Evolutionary conservation across 2,329 filamentous ascomycete species (phyloP), one percentile per base, ranked within the genome.

Genomic region (Cercospora janseana): DNA sequence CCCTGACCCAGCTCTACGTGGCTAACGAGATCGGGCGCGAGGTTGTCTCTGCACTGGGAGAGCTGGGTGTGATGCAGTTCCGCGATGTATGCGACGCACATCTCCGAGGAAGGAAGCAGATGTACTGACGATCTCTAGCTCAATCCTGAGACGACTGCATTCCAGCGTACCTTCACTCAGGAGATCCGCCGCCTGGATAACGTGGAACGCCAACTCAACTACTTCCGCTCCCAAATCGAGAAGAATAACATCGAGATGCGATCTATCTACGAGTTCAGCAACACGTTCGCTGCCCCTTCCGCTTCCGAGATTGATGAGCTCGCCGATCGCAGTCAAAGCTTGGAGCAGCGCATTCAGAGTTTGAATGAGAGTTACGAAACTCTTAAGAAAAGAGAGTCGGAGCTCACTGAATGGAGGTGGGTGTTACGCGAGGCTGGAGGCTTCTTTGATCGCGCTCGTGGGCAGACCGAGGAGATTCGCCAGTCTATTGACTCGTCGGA

Each of bases 1-100:
- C 90, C 80, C 86, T 98, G 86, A 95, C 95, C 68, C 93, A 98
- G 84, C 86, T 98, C 67, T 98, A 97, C 75, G 94, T 98, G 66
- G 89, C 93, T 67, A 97, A 96, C 70, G 93, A 98, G 79, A 97
- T 98, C 63, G 92, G 93, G 64, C 85, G 93, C 69, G 94, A 98
- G 77, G 92, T 96, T 64, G 91, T 97, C 58, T 95, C 91, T 68
- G 92, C 92, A 49, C 79, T 98, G 59, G 93, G 93, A 68, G 93
- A 98, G 80, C 82, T 98, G 66, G 93, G 93, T 51, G 81, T 93
- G 66, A 91, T 97, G 71, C 91, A 97, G 73, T 98, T 98, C 70
- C 83, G 93, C 74, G 93, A 98, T 80, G 92, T 97, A 79, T 70
- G 87, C 74, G 45, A 50, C 57, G 52, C 3, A 21, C n/a, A 41